Evolutionary conservation across 106 monocot species (phyloP), one percentile per base, ranked within the genome.

Genomic region (Dioscorea zingiberensis): DNA sequence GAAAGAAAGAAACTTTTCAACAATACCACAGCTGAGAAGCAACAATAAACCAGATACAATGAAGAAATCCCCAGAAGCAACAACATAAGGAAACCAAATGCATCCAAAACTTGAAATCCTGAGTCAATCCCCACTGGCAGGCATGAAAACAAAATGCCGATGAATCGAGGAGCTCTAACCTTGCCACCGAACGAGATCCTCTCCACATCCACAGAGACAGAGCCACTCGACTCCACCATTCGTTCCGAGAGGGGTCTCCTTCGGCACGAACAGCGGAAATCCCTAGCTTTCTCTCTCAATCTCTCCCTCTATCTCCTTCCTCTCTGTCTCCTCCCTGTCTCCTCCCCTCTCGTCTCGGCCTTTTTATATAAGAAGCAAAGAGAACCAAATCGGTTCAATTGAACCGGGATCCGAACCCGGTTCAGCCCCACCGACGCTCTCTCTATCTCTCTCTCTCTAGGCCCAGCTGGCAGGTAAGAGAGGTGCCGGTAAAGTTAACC

Each of bases 141-240:
- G 4, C 8, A 53, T 15, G 1, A 19, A 53, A 13, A 5, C 51
- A 16, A 53, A 53, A 16, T 53, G 16, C n/a, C 2, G 51, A 16
- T 18, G 11, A 13, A 16, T 19, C 51, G 2, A 18, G 15, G 10
- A 48, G 32, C n/a, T 26, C 70, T 53, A 69, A 85, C 82, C 89
- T 85, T 85, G n/a, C 89, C 85, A 9, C 82, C 85, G 59, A 85
- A 68, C 13, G 79, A 72, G 30, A 85, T 69, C 53, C 64, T 69
- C 61, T 85, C 89, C 28, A 85, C 54, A 49, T 89, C 89, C 48
- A 89, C 54, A 62, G 82, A 89, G 15, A 89, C 82, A 25, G 80
- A 85, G 55, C 74, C 76, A 54, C 82, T 71, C n/a, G 81, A 89
- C 24, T 85, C 85, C 13, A 71, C 82, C 89, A 82, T 85, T 23